A percentile compares a stretch with the other conserved stretches of the same genome.
phyloP scores from a whole-genome alignment of 2,329 filamentous ascomycete genomes.

The Ophidiomyces ophidiicola region DNA sequence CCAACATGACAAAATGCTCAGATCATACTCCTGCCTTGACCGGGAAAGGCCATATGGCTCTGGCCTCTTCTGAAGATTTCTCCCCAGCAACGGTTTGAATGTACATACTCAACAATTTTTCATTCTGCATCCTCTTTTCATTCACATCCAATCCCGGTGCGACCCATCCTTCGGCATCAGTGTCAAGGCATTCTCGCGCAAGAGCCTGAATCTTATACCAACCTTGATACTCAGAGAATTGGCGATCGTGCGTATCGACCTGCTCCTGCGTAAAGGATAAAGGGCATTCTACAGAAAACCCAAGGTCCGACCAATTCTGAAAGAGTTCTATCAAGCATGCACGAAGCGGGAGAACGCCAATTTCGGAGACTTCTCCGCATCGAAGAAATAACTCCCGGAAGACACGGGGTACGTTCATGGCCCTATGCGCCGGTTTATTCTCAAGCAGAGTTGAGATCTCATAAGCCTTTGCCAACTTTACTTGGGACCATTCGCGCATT shows the following conservation, averaged over 20 bases:
- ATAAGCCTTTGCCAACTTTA: not conserved
- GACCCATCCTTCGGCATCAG: constrained; percentile 29
- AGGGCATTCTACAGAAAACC: constrained; percentile 4
- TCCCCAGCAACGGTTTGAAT: not conserved
- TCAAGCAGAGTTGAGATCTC: not conserved
- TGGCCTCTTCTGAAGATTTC: constrained; percentile 2
- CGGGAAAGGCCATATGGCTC: not conserved
- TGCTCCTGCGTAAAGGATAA: constrained; percentile 7
- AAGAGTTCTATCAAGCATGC: constrained; percentile 22
- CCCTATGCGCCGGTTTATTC: not conserved
- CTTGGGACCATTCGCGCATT: not conserved
- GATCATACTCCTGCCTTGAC: too few species aligned
- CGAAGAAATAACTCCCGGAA: constrained; percentile 4
- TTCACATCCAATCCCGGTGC: constrained; percentile 21
- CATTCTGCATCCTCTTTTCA: constrained; percentile 1
- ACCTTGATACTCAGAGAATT: constrained; percentile 10
- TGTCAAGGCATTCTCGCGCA: constrained; percentile 21
- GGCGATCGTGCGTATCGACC: not conserved
- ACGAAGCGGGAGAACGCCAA: constrained; percentile 20
- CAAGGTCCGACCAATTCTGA: constrained; percentile 10
- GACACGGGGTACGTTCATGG: not conserved
- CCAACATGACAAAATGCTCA: too few species aligned
- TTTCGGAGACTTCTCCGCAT: constrained; percentile 18
- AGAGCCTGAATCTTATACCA: constrained; percentile 9
- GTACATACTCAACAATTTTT: not conserved